Base-by-base conservation (phyloP, 1,284 basidiomycete species). In the Sanguinoderma infundibulare region DNA sequence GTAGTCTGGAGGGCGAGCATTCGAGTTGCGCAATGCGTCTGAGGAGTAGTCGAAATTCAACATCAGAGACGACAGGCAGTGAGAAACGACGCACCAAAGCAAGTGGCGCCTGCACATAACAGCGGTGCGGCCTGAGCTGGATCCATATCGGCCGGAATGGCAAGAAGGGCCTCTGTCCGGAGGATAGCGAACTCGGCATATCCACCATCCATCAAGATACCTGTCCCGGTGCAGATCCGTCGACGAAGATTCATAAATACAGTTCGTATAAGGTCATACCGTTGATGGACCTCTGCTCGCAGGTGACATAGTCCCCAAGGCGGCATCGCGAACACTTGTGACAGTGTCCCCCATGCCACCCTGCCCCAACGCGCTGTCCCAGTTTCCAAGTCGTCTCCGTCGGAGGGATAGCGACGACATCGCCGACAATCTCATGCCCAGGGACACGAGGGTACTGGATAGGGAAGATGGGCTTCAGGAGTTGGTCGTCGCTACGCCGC, bases 111-210 rank as follows among this genome's bases (percentile, higher is more conserved):
- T 15, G 92, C 91, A 68, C 93, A 96, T 20, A 95, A 83, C 57
- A 95, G 84, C 2, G 93, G 91, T 2, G 93, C 92, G n/a, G 93
- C 93, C 15, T 83, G 85, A 17, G 83, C 81, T 62, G 90, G 86
- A 57, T 85, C 81, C 47, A 95, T 72, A 2, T 73, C 78, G 0
- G 88, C 83, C 4, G 92, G 92, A 67, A 95, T 91, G 3, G 84
- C 83, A 1, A 91, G 91, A 54, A 95, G 87, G 4, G 70, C 71
- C 66, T 67, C 66, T 1, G 58, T 67, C 38, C 70, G 47, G 4
- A 67, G 65, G 4, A 64, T 72, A 8, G 50, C 60, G 44, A 66
- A 69, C 55, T 67, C 66, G 0, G 66, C 66, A 30, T 64, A 66
- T 1, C 66, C 66, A 10, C 67, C 67, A 34, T 67, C 67, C 35